Conservation (phyloP, 345 rosid genomes). For the Eucalyptus rudis region DNA sequence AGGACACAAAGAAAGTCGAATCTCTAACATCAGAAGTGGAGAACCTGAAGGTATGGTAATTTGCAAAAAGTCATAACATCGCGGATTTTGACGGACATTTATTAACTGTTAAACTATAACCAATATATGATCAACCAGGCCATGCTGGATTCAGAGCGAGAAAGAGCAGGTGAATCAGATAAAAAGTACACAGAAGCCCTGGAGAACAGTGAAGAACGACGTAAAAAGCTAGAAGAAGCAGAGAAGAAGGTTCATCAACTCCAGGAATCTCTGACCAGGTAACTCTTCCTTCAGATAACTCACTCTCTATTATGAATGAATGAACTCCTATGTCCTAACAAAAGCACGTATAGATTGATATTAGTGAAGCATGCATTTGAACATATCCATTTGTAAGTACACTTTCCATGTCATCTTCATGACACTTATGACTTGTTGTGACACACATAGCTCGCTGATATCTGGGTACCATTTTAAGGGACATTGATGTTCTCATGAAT, state of each 20-base stretch:
- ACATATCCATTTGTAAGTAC: not conserved
- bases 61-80: not conserved
- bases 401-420: not conserved
- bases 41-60: constrained; percentile 16
- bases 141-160: constrained; percentile 49
- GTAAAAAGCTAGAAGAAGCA: constrained; percentile 52
- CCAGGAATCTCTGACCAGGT: constrained; percentile 76
- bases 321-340: not conserved
- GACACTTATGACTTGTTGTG: not conserved
- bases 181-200: constrained; percentile 41
- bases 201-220: constrained; percentile 37
- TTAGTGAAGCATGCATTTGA: not conserved
- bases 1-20: constrained; percentile 28
- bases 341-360: not conserved
- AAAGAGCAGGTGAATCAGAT: constrained; percentile 48
- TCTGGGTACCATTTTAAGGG: not conserved
- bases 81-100: not conserved
- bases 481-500: not conserved
- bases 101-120: not conserved
- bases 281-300: not conserved
- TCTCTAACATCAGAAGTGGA: constrained; percentile 29
- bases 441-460: not conserved
- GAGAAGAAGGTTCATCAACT: constrained; percentile 64
- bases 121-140: constrained; percentile 12
- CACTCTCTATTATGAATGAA: not conserved